These are phyloP conservation scores for Termitomyces bulborhizus DNA, from an alignment of 768 basidiomycete species.

Conservation along the genomic window DNA sequence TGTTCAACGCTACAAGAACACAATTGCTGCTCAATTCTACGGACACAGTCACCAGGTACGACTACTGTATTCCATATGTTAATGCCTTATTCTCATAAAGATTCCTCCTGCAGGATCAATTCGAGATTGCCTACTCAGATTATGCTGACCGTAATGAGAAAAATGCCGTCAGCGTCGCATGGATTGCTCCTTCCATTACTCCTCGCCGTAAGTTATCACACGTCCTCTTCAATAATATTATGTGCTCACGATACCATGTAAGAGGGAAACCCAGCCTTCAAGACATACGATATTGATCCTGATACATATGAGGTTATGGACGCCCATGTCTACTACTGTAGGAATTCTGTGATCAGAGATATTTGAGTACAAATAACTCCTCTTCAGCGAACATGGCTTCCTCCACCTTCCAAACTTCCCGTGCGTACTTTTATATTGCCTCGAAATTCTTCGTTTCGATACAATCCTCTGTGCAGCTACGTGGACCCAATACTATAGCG, in stretches of 20 bases:
- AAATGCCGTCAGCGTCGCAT: conserved; percentile 41
- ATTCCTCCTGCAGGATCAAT: conserved; percentile 22
- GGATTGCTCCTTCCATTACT: conserved; percentile 51
- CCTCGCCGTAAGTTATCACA: conserved; percentile 37
- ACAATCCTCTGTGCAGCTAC: conserved; percentile 23
- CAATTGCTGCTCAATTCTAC: conserved; percentile 56
- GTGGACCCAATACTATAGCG: conserved; percentile 55
- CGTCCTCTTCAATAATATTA: neutral
- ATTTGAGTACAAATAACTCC: neutral
- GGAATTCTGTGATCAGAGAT: conserved; percentile 10
- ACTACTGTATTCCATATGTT: neutral
- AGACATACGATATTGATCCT: conserved; percentile 59
- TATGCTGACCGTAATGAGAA: conserved; percentile 37
- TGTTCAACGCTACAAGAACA: conserved; percentile 51
- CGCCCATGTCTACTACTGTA: conserved; percentile 41
- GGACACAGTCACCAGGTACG: conserved; percentile 50
- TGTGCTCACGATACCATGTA: neutral
- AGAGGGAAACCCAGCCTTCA: conserved; percentile 54
- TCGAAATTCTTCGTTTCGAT: neutral
- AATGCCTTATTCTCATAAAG: neutral
- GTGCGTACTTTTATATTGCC: conserved; percentile 22
- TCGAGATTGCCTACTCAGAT: conserved; percentile 54
- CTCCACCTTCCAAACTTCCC: conserved; percentile 38
- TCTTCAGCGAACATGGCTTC: conserved; percentile 33
- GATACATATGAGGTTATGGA: conserved; percentile 66